These are phyloP conservation scores for Domatiomyces catenatus DNA, from an alignment of 2,329 filamentous ascomycete genomes.

Conservation along the genomic window DNA sequence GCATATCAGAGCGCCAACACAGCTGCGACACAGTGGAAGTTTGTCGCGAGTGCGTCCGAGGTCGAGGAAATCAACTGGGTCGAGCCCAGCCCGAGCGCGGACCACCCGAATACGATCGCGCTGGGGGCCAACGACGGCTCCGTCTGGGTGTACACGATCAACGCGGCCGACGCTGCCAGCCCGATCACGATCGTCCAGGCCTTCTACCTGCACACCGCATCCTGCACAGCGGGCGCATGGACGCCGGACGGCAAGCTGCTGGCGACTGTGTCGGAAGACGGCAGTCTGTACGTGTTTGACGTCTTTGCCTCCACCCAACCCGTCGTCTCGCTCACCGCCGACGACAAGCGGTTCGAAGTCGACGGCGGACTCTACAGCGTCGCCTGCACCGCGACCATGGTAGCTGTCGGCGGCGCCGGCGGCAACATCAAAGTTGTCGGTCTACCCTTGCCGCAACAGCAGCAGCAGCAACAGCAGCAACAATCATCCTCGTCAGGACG, in stretches of 20 bases:
- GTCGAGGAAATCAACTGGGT: slow-evolving; percentile 95
- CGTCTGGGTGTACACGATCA: slow-evolving; percentile 90
- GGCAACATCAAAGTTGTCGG: slow-evolving; percentile 75
- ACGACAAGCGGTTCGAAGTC: slow-evolving; percentile 80
- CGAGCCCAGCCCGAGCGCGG: slow-evolving; percentile 52
- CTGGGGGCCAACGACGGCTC: slow-evolving; percentile 80
- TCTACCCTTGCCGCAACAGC: slow-evolving; percentile 44
- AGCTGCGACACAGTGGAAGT: slow-evolving; percentile 41
- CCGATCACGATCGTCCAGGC: slow-evolving; percentile 72
- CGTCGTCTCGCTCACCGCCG: slow-evolving; percentile 59
- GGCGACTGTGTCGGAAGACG: slow-evolving; percentile 78
- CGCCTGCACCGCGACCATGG: slow-evolving; percentile 63
- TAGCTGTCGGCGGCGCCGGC: slow-evolving; percentile 74
- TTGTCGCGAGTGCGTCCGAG: slow-evolving; percentile 66
- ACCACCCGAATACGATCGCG: slow-evolving; percentile 66
- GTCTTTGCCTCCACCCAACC: slow-evolving; percentile 54
- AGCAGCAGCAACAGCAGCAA: background rate
- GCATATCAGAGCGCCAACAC: slow-evolving; percentile 47
- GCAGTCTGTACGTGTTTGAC: slow-evolving; percentile 82
- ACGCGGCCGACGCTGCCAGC: slow-evolving; percentile 43
- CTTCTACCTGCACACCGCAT: slow-evolving; percentile 76
- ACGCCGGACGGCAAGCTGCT: slow-evolving; percentile 73
- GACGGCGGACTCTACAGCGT: slow-evolving; percentile 85
- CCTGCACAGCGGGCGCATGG: slow-evolving; percentile 85
- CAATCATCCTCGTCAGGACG: slow-evolving; percentile 19